Base-by-base conservation (phyloP, 2,329 filamentous ascomycete genomes). In the Ilyonectria destructans region DNA sequence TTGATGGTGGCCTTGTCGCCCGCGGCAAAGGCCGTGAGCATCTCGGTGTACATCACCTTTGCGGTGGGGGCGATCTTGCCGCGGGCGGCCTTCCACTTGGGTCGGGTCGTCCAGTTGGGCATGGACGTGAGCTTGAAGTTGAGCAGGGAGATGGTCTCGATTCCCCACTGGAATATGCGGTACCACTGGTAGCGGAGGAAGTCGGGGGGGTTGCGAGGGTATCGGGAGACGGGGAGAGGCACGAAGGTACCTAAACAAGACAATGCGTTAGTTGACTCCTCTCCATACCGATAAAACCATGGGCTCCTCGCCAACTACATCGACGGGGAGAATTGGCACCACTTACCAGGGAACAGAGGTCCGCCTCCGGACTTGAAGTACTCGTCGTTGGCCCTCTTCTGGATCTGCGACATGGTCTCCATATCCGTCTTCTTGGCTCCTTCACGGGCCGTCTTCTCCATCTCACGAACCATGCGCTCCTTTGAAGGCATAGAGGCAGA, bases 1-100 rank as follows among this genome's bases (percentile, higher is more conserved):
- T 84, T 80, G 29, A 93, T 81, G 6, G 84, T 81, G 2, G 76
- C 71, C 71, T 82, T 81, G 80, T 92, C 88, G 66, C 88, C 89
- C 2, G 80, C 80, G 7, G 91, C 91, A 57, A 92, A 86, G 5
- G 88, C 88, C 65, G 85, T 84, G 73, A 90, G 89, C 84, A 93
- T 88, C 71, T 87, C 81, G 59, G 82, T 81, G 79, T 93, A 90
- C 75, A 92, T 82, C 21, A 83, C 85, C 73, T 88, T 85, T 35
- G 90, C 91, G 1, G 85, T 84, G 2, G 88, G 85, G 9, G 84
- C 78, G 54, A 88, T 81, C 59, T 79, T 76, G 23, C 79, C 71
- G 15, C 82, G 82, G 29, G 80, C 72, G 29, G 85, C 76, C 74
- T 85, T 83, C 76, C 85, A 85, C n/a, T 73, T 75, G 13, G 85